Conservation (phyloP, 2,329 filamentous ascomycete genomes). For the Sporothrix globosa region DNA sequence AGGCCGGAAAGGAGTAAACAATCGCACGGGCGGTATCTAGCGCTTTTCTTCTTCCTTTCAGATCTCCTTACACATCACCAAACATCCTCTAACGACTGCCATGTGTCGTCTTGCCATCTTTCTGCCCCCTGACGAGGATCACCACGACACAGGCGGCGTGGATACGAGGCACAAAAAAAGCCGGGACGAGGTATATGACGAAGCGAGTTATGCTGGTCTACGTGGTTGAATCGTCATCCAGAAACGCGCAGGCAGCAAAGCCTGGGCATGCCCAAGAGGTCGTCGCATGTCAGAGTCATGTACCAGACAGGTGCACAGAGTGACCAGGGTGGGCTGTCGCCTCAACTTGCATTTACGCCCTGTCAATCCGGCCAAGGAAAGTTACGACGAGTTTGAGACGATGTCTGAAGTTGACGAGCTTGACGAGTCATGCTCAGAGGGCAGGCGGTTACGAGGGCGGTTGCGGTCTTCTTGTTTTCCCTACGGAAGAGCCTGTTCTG, state of each 20-base stretch:
- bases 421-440: slow-evolving; percentile 20
- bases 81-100: background rate
- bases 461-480: background rate
- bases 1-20: background rate
- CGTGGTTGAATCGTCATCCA: background rate
- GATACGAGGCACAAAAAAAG: slow-evolving; percentile 15
- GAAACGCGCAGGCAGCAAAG: background rate
- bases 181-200: slow-evolving; percentile 4
- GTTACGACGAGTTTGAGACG: slow-evolving; percentile 9
- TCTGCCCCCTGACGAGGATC: background rate
- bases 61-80: background rate
- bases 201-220: background rate
- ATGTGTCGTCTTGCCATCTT: background rate
- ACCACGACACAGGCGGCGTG: background rate
- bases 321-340: background rate
- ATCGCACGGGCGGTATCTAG: background rate
- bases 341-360: no score
- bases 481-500: background rate
- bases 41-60: background rate
- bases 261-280: slow-evolving; percentile 7
- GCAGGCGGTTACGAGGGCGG: background rate
- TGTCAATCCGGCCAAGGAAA: background rate
- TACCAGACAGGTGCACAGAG: background rate
- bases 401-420: slow-evolving; percentile 21
- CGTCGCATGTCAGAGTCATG: slow-evolving; percentile 13